Evolutionary conservation across 2,329 filamentous ascomycete genomes (phyloP).

Genomic region (Cladosporium phlei): DNA sequence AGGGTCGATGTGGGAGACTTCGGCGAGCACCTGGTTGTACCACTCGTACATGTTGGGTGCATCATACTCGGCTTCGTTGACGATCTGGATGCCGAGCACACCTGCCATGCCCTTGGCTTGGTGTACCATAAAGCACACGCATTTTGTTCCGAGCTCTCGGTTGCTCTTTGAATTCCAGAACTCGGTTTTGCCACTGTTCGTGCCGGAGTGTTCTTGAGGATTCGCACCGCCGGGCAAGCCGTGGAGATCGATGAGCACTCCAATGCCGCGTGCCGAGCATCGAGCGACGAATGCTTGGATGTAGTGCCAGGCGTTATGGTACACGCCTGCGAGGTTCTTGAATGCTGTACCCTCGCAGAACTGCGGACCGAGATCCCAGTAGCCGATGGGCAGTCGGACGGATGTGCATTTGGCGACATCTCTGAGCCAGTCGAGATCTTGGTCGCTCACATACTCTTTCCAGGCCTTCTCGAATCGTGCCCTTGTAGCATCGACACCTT

Average conservation of each 20-base stretch:
- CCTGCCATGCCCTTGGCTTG: conserved; percentile 43
- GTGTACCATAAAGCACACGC: conserved; percentile 47
- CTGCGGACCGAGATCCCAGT: conserved; percentile 51
- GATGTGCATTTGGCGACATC: conserved; percentile 52
- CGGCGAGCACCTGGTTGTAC: conserved; percentile 49
- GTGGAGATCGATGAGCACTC: conserved; percentile 56
- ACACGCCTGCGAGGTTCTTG: conserved; percentile 45
- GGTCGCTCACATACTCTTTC: conserved; percentile 46
- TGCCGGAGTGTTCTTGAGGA: conserved; percentile 52
- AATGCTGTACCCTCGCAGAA: conserved; percentile 52
- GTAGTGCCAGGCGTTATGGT: conserved; percentile 49
- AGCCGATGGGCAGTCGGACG: conserved; percentile 57
- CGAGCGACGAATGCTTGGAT: conserved; percentile 46
- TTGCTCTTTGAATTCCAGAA: conserved; percentile 46
- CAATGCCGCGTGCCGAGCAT: conserved; percentile 47
- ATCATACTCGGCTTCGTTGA: conserved; percentile 52
- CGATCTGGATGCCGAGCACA: conserved; percentile 53
- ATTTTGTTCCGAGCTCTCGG: conserved; percentile 44
- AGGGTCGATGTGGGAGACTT: conserved; percentile 45
- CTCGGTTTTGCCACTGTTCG: conserved; percentile 47
- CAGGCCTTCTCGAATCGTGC: conserved; percentile 52
- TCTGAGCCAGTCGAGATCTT: conserved; percentile 50
- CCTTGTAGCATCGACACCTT: conserved; percentile 47
- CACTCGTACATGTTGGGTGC: conserved; percentile 52
- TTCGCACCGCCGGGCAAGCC: conserved; percentile 57